Evolutionary conservation across 1,139 yeast genomes (phyloP), one percentile per base, ranked within the genome.

Genomic region (Geotrichum candidum): DNA sequence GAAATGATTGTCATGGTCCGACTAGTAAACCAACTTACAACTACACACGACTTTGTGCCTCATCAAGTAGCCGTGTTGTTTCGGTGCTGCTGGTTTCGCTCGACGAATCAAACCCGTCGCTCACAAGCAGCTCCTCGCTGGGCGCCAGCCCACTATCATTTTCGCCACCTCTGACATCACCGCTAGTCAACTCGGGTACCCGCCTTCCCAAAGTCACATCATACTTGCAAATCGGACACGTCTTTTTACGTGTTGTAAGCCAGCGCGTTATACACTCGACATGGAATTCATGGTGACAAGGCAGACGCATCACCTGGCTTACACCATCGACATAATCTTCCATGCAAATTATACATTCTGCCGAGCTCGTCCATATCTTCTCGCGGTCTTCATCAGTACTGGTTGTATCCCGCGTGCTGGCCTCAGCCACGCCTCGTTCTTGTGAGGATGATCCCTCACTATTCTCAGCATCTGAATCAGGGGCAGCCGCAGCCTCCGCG

Each of bases 251-350:
- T 50, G 67, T 67, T 5, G 76, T 67, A 7, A 77, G 71, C 81
- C 81, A 78, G 38, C 73, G 72, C 15, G 76, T 68, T 31, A 78
- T 75, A 66, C 81, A 78, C 18, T 68, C 72, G 7, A 69, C 70
- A 64, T 78, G 82, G 68, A 76, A 78, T 65, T 77, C 80, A 65
- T 78, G 82, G 11, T 73, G 73, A 63, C 81, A 78, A 1, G 81
- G 82, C 46, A 78, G 68, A 41, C 71, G 69, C 77, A 77, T 72
- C 38, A 78, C 75, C 51, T 66, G 68, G 38, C 73, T 66, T 50
- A 68, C 72, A 10, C 75, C 76, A 11, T 71, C 69, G 10, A 68
- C 70, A 61, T 75, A 78, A 63, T 76, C 77, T 56, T 78, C 81
- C 45, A 78, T 70, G 58, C 81, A 78, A 23, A 78, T 76, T 53